Conservation (phyloP, 495 filamentous ascomycete species). For the Penicillium fimorum region DNA sequence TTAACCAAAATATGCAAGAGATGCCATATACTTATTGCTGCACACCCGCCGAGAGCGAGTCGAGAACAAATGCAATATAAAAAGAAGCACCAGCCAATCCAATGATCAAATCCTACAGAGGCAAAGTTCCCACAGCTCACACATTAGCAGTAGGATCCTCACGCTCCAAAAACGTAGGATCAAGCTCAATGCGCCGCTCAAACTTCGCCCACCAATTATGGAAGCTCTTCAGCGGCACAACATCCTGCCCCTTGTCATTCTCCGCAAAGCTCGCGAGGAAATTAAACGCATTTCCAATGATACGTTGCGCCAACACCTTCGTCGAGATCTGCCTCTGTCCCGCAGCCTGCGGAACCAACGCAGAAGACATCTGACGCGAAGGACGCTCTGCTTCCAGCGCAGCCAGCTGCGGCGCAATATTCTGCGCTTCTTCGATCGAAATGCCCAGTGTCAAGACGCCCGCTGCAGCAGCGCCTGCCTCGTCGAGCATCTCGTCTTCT, state of each 20-base stretch:
- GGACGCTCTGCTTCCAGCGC: constrained; percentile 48
- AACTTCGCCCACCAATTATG: constrained; percentile 98
- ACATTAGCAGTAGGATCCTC: constrained; percentile 50
- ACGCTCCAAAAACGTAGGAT: constrained; percentile 88
- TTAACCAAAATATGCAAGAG: constrained; percentile 9
- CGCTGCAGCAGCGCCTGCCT: constrained; percentile 23
- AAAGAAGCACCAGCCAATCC: not conserved
- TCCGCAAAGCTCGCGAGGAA: constrained; percentile 86
- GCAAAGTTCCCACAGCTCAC: constrained; percentile 10
- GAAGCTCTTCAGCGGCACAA: constrained; percentile 87
- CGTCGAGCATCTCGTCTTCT: constrained; percentile 48
- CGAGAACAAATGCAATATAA: not conserved
- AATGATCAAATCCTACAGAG: not conserved
- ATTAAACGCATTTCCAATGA: constrained; percentile 97
- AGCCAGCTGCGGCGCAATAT: constrained; percentile 66
- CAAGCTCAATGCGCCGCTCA: constrained; percentile 78
- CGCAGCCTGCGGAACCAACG: constrained; percentile 29
- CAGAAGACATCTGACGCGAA: constrained; percentile 18
- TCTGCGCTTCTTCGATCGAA: constrained; percentile 71
- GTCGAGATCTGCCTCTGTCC: constrained; percentile 49
- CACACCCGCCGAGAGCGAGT: not conserved
- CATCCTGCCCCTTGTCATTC: constrained; percentile 63
- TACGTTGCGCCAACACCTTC: constrained; percentile 80
- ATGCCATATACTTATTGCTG: constrained; percentile 2
- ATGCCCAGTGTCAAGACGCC: constrained; percentile 71